A percentile compares a stretch with the other conserved stretches of the same genome.
Conservation (phyloP, 305 asterid species). For the Fraxinus platypoda region DNA sequence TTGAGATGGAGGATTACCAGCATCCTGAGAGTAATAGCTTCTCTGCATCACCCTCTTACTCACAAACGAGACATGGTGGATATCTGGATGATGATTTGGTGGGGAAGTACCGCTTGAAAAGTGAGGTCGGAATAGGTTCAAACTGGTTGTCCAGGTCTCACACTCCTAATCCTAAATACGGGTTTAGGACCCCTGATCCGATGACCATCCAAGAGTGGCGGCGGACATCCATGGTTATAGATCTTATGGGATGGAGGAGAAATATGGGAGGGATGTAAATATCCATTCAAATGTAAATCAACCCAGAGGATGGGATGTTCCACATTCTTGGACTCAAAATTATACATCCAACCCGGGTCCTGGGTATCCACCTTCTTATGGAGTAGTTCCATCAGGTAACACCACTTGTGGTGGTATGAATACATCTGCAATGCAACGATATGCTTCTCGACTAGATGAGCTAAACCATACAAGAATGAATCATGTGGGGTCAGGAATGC, state of each 20-base stretch:
- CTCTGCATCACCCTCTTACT: slow-evolving; percentile 27
- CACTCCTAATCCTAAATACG: slow-evolving; percentile 30
- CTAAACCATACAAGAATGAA: slow-evolving; percentile 32
- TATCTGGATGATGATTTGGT: slow-evolving; percentile 22
- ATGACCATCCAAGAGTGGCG: slow-evolving; percentile 25
- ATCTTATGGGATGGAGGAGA: slow-evolving; percentile 19
- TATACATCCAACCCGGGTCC: slow-evolving; percentile 20
- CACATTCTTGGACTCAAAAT: slow-evolving; percentile 29
- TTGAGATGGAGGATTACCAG: slow-evolving; percentile 30
- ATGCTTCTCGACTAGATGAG: slow-evolving; percentile 55
- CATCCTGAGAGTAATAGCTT: slow-evolving; percentile 19
- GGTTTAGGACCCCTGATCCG: slow-evolving; percentile 27
- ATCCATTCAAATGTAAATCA: slow-evolving; percentile 23
- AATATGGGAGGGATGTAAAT: slow-evolving; percentile 26
- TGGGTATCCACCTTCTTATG: slow-evolving; percentile 22
- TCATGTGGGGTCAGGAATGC: slow-evolving; percentile 7
- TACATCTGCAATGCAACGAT: slow-evolving; percentile 47
- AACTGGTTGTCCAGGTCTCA: no score
- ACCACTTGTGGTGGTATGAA: slow-evolving; percentile 26
- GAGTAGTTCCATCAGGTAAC: slow-evolving; percentile 21
- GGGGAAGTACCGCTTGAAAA: slow-evolving; percentile 14
- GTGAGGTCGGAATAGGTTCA: no score
- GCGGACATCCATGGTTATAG: slow-evolving; percentile 18
- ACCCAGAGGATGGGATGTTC: slow-evolving; percentile 24
- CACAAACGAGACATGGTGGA: slow-evolving; percentile 23